Evolutionary conservation across 805 yeast species (phyloP), one percentile per base, ranked within the genome.

Genomic region (Pachysolen tannophilus): DNA sequence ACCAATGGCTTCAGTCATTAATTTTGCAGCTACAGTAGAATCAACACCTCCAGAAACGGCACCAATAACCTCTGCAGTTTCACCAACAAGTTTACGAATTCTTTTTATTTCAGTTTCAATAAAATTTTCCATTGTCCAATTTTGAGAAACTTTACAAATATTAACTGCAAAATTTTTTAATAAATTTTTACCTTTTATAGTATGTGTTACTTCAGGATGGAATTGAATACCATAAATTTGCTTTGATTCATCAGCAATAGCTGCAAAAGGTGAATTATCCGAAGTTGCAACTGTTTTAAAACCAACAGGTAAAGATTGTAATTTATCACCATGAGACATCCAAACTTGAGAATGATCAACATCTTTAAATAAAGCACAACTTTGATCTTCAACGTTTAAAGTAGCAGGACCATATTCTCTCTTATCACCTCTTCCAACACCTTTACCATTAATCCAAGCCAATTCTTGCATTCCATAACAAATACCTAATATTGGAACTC

Each of bases 21-120:
- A 74, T 71, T 90, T 92, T 46, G 98, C 97, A 47, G 97, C 98
- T 42, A 92, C 98, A 32, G 98, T 92, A 34, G 98, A 92, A 65
- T 92, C 98, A 44, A 92, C 98, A 69, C 98, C 98, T 54, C 98
- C 98, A 35, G 96, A 86, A 46, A 92, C 98, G 37, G 98, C 98
- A 65, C 98, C 98, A 55, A 92, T 92, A 45, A 92, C 98, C 66
- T 92, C 97, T 39, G 96, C 97, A 39, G 87, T 80, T 47, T 96
- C 97, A 34, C 98, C 98, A 48, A 92, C 97, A 46, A 90, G 69
- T 35, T 75, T 71, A 62, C 87, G 76, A 50, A 92, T 92, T 64
- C 98, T 80, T 48, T 82, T 78, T 53, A 92, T 88, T 70, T 92
- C 98, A 45, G 96, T 86, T 52, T 86, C 95, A 54, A 92, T 84